Evolutionary conservation across 140 eudicot genomes (phyloP), one percentile per base, ranked within the genome.

Genomic region (Erigeron philadelphicus): DNA sequence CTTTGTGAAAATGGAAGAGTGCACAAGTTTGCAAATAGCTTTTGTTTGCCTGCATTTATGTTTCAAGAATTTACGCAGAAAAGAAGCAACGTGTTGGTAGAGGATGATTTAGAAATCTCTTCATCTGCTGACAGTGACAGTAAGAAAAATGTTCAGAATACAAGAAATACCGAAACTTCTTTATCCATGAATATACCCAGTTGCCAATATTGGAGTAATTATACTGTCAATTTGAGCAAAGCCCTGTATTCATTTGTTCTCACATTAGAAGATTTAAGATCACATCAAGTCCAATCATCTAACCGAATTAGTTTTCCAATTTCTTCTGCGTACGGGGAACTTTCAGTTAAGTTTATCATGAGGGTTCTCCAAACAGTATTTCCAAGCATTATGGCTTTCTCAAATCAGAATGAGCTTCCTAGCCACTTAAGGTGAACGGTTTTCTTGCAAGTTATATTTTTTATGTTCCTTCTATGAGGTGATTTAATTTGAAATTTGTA

Each of bases 11-110:
- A 87, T 67, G 99, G 99, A 78, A 89, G 99, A 72, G 88, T 89
- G 66, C 97, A 94, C 62, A 94, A 94, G 72, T 89, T 94, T 87
- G 97, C 97, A 38, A 94, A 94, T 76, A 94, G 97, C 87, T 94
- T 94, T 84, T 89, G 97, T 81, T 80, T 94, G 67, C 84, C 93
- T 23, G 87, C 93, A 12, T 94, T 85, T 61, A 77, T 78, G 85
- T 88, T 94, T 75, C 95, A 94, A 76, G 99, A 85, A 67, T 87
- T 77, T 67, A 80, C 74, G 78, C 81, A 71, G 70, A 73, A 72
- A 48, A 61, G 64, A 49, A 76, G 62, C 67, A 75, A 63, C 67
- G 67, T 61, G 1, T 11, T n/a, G 6, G 69, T 52, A 76, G 67
- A 49, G 64, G 84, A 80, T 75, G 72, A 64, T 68, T 9, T 56